These are phyloP conservation scores for Chrysosporium queenslandicum DNA, from an alignment of 2,329 filamentous ascomycete species.

Conservation along the genomic window DNA sequence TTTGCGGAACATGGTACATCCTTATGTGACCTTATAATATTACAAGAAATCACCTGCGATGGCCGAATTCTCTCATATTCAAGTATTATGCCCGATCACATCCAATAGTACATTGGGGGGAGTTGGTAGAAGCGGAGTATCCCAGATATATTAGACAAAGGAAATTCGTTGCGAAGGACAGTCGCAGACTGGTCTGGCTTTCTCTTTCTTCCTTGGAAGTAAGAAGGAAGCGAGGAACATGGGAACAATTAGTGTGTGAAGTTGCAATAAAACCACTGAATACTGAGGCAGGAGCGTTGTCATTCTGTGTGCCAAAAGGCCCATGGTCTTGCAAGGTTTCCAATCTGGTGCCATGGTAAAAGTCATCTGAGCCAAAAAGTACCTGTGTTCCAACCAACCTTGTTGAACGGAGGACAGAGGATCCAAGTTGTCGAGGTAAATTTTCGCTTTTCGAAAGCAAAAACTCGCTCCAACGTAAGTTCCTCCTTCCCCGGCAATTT, in stretches of 20 bases:
- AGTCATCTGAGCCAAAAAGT: slow-evolving; percentile 33
- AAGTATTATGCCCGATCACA: slow-evolving; percentile 28
- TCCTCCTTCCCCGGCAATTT: slow-evolving; percentile 9
- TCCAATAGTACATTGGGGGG: slow-evolving; percentile 18
- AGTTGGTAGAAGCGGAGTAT: slow-evolving; percentile 19
- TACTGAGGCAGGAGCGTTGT: neutral
- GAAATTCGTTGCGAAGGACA: slow-evolving; percentile 24
- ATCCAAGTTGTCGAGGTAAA: slow-evolving; percentile 1
- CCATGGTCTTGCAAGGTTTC: slow-evolving; percentile 15
- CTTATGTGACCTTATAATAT: no score
- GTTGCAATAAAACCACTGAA: slow-evolving; percentile 3
- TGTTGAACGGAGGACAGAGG: slow-evolving; percentile 20
- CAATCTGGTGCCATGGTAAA: slow-evolving; percentile 6
- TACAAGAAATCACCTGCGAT: slow-evolving; percentile 26
- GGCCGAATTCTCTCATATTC: slow-evolving; percentile 39
- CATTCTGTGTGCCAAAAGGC: neutral
- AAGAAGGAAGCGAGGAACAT: neutral
- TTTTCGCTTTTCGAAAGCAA: slow-evolving; percentile 5
- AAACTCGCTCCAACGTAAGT: slow-evolving; percentile 11
- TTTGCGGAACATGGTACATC: no score
- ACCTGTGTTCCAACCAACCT: slow-evolving; percentile 40
- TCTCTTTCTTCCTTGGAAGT: slow-evolving; percentile 16
- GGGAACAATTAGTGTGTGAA: slow-evolving; percentile 6
- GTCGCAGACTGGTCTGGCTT: slow-evolving; percentile 24
- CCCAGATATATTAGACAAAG: slow-evolving; percentile 19